Base-by-base conservation (phyloP, 139 green algal genomes). In the Chlamydomonas eustigma region DNA sequence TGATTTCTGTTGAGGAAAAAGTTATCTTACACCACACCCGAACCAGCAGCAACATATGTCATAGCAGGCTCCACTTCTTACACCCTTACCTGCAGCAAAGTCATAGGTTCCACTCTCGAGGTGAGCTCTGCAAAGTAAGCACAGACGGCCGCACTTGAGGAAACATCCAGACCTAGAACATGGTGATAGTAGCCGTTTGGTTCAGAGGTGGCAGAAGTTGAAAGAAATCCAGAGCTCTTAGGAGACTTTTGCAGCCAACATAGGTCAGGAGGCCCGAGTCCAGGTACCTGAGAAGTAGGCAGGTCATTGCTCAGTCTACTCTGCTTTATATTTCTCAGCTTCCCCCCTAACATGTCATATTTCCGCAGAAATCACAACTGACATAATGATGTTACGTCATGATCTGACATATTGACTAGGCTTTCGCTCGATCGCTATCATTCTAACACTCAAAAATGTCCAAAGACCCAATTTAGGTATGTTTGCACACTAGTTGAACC, bases 121-220 rank as follows among this genome's bases (percentile, higher is more conserved):
- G 64, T 86, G 2, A 92, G 66, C 24, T 77, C 63, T 2, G 88
- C 86, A 82, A 93, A 91, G 70, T 93, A 91, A 0, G 86, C 86
- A 1, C 86, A 84, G 0, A 90, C 75, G 3, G 86, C 82, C 8
- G 86, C 86, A 8, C 64, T 80, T 32, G 71, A 82, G 0, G 76
- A 85, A 3, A 89, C 81, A 38, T 91, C 83, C 0, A 82, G 58
- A 25, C 88, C 88, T 2, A 90, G 65, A 0, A 84, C 71, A 37
- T 77, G 83, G 50, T 91, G 87, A 44, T 86, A 91, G 63, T 86
- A 90, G 12, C 88, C 88, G n/a, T 80, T 73, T 1, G 81, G 58
- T 4, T 87, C 78, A 35, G 58, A 74, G 1, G 39, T 73, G 4
- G 67, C 51, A 18, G 44, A 18, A 18, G 12, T 1, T 37, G 39